Conservation (phyloP, 2,329 filamentous ascomycete species). For the Fusarium sp. region DNA sequence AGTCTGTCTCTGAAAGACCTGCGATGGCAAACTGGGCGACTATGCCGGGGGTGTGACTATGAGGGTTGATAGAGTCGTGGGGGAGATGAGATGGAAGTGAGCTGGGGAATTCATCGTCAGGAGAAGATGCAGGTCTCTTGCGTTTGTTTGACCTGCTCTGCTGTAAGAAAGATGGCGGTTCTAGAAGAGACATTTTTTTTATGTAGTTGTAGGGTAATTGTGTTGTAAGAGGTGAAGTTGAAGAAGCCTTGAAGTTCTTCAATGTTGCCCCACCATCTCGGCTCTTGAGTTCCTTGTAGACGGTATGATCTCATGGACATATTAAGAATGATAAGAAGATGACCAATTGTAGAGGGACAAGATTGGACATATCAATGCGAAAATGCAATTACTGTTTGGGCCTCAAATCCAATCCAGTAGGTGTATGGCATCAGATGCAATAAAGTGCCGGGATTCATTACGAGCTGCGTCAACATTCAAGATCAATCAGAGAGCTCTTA, state of each 20-base stretch:
- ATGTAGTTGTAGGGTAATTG: not conserved
- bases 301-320: not conserved
- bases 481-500: constrained; percentile 18
- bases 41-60: constrained; percentile 61
- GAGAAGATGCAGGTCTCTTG: constrained; percentile 22
- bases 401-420: not conserved
- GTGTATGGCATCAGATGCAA: not conserved
- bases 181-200: constrained; percentile 31
- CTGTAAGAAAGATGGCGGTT: constrained; percentile 36
- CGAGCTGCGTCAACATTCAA: constrained; percentile 4
- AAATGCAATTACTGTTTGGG: not conserved
- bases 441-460: not conserved
- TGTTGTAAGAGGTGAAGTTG: not conserved
- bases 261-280: constrained; percentile 23
- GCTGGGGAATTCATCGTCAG: constrained; percentile 8
- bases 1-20: constrained; percentile 59
- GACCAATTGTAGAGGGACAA: not conserved
- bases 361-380: not conserved
- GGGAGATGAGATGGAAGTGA: constrained; percentile 40
- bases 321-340: not conserved
- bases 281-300: not conserved
- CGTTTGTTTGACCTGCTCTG: constrained; percentile 33
- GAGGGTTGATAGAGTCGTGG: constrained; percentile 58
- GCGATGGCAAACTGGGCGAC: constrained; percentile 63
- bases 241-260: constrained; percentile 14